Evolutionary conservation across 495 filamentous ascomycete genomes (phyloP).

Genomic region (Patellaria atrata): DNA sequence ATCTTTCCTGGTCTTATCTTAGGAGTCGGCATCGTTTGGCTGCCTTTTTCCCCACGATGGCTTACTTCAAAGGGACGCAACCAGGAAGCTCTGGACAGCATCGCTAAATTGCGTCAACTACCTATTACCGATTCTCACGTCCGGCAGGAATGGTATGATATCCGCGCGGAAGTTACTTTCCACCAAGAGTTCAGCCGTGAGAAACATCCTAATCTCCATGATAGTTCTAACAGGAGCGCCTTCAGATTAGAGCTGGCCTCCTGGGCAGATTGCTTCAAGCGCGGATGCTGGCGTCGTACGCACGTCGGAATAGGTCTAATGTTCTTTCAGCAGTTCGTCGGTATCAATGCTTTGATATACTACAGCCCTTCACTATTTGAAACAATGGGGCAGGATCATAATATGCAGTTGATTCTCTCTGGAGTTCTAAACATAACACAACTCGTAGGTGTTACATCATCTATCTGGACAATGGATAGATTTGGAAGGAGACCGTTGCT

Average conservation of each 20-base stretch:
- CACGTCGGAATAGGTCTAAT: slow-evolving; percentile 39
- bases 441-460: slow-evolving; percentile 17
- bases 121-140: slow-evolving; percentile 19
- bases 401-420: slow-evolving; percentile 44
- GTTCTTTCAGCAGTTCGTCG: slow-evolving; percentile 37
- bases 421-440: slow-evolving; percentile 44
- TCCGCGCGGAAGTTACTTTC: slow-evolving; percentile 22
- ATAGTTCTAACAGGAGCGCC: slow-evolving; percentile 1
- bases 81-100: slow-evolving; percentile 17
- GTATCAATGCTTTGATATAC: slow-evolving; percentile 30
- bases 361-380: slow-evolving; percentile 43
- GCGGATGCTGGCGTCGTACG: slow-evolving; percentile 40
- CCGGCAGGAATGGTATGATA: slow-evolving; percentile 22
- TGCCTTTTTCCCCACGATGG: slow-evolving; percentile 26
- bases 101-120: slow-evolving; percentile 19
- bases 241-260: slow-evolving; percentile 15
- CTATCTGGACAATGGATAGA: slow-evolving; percentile 22
- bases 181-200: slow-evolving; percentile 16
- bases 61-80: slow-evolving; percentile 21
- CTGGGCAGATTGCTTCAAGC: slow-evolving; percentile 25
- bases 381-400: slow-evolving; percentile 41
- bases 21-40: slow-evolving; percentile 19
- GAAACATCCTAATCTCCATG: slow-evolving; percentile 19
- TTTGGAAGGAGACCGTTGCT: slow-evolving; percentile 22
- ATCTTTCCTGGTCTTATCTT: slow-evolving; percentile 22